phyloP scores from a whole-genome alignment of 2,329 filamentous ascomycete genomes.

The Herpotrichia juniperi region DNA sequence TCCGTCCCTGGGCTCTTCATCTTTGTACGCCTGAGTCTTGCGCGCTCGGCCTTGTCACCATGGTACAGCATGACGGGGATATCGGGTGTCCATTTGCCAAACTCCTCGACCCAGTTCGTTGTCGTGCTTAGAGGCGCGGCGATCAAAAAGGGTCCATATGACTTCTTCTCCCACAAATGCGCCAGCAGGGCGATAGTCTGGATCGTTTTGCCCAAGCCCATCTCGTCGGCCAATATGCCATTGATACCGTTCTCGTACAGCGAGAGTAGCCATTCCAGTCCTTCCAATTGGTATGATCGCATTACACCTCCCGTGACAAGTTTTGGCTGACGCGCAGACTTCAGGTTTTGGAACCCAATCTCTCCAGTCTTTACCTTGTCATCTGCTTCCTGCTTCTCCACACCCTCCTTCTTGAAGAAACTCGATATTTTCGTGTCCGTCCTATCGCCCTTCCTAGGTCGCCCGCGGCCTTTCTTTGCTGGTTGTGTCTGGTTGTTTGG shows the following conservation, averaged over 20 bases:
- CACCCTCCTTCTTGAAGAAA: conserved; percentile 66
- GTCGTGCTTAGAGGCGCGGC: conserved; percentile 89
- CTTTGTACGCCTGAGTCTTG: conserved; percentile 72
- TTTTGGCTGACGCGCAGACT: conserved; percentile 84
- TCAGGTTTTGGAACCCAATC: conserved; percentile 70
- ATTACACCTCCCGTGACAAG: conserved; percentile 87
- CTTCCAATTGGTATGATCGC: conserved; percentile 93
- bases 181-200: conserved; percentile 90
- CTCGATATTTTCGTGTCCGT: conserved; percentile 58
- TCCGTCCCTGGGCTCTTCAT: conserved; percentile 72
- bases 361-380: conserved; percentile 64
- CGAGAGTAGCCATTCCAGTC: conserved; percentile 87
- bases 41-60: conserved; percentile 78
- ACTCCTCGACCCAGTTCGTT: conserved; percentile 96
- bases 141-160: conserved; percentile 89
- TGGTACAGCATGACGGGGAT: conserved; percentile 93
- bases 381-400: conserved; percentile 62
- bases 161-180: conserved; percentile 82
- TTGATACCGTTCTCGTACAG: conserved; percentile 89
- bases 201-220: conserved; percentile 92
- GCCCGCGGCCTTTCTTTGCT: conserved; percentile 41
- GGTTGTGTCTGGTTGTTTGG: conserved; percentile 23
- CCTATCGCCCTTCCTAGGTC: conserved; percentile 43
- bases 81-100: conserved; percentile 84
- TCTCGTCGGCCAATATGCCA: conserved; percentile 91